Percentiles rank a stretch among this genome's conserved stretches.
These are phyloP conservation scores for Trametes cinnabarina DNA, from an alignment of 768 basidiomycete species.

Conservation along the genomic window DNA sequence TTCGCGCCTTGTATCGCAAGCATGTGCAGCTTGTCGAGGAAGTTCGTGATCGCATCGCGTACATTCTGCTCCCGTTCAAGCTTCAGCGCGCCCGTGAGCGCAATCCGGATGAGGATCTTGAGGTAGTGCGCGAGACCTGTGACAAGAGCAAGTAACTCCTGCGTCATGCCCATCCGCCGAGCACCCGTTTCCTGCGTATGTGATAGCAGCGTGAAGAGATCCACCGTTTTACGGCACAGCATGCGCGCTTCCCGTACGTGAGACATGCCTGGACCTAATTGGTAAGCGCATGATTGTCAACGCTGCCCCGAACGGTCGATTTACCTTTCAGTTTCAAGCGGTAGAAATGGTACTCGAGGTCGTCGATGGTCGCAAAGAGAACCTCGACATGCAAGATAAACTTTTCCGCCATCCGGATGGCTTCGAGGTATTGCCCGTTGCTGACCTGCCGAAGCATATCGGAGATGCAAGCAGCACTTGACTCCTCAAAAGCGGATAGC, in stretches of 20 bases:
- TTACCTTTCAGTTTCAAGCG: constrained; percentile 81
- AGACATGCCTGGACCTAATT: constrained; percentile 71
- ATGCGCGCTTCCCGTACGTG: constrained; percentile 98
- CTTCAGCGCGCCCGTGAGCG: constrained; percentile 92
- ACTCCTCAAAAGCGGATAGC: constrained; percentile 96
- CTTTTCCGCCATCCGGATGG: constrained; percentile 97
- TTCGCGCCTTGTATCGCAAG: constrained; percentile 85
- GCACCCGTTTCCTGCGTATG: constrained; percentile 93
- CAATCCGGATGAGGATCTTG: constrained; percentile 98
- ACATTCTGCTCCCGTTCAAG: constrained; percentile 88
- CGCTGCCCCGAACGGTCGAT: constrained; percentile 21
- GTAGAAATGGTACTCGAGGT: constrained; percentile 86
- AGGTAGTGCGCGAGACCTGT: constrained; percentile 99
- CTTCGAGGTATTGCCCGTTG: constrained; percentile 93
- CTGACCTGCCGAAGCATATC: constrained; percentile 99
- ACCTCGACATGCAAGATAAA: constrained; percentile 99
- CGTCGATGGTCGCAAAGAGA: constrained; percentile 94
- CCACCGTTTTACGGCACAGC: constrained; percentile 98
- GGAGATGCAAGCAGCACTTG: constrained; percentile 97
- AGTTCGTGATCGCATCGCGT: constrained; percentile 79
- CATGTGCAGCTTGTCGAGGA: constrained; percentile 90
- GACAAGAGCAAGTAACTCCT: constrained; percentile 93
- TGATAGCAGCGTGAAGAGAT: constrained; percentile 93
- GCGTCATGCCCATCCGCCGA: constrained; percentile 92
- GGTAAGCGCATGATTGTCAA: neutral